These are phyloP conservation scores for Tolypocladium pustulatum DNA, from an alignment of 2,329 filamentous ascomycete genomes.

Conservation along the genomic window DNA sequence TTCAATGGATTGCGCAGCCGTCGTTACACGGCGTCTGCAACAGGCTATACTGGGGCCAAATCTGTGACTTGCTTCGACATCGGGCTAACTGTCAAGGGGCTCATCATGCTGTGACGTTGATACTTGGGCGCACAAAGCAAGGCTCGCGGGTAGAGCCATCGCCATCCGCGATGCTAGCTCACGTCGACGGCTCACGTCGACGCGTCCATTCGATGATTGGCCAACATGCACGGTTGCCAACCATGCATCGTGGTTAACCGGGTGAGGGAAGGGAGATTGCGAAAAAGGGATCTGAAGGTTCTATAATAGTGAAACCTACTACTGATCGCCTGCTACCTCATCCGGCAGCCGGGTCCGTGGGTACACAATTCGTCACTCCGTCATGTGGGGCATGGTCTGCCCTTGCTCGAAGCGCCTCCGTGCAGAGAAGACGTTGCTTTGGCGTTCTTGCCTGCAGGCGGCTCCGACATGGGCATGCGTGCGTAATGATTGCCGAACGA, in stretches of 20 bases:
- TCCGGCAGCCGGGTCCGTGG: not conserved
- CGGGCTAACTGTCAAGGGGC: not conserved
- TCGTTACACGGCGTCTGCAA: constrained; percentile 5
- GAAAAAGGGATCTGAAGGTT: not conserved
- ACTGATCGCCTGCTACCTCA: not conserved
- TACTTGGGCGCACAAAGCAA: not conserved
- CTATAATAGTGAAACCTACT: not conserved
- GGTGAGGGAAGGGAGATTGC: not conserved
- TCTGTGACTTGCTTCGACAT: not conserved
- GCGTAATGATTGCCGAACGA: not conserved
- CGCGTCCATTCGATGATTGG: not conserved
- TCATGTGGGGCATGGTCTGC: not conserved
- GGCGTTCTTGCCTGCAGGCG: not conserved
- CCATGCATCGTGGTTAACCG: not conserved
- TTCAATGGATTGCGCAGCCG: constrained; percentile 3
- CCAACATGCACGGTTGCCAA: not conserved
- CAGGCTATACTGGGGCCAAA: not conserved
- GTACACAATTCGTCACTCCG: not conserved
- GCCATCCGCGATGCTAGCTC: not conserved
- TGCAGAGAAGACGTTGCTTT: not conserved
- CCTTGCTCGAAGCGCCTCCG: not conserved
- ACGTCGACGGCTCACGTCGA: not conserved
- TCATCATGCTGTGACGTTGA: not conserved
- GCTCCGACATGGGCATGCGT: not conserved
- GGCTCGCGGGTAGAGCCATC: not conserved